These are phyloP conservation scores for Phaffia tasmanica DNA, from an alignment of 768 basidiomycete genomes.

Conservation along the genomic window DNA sequence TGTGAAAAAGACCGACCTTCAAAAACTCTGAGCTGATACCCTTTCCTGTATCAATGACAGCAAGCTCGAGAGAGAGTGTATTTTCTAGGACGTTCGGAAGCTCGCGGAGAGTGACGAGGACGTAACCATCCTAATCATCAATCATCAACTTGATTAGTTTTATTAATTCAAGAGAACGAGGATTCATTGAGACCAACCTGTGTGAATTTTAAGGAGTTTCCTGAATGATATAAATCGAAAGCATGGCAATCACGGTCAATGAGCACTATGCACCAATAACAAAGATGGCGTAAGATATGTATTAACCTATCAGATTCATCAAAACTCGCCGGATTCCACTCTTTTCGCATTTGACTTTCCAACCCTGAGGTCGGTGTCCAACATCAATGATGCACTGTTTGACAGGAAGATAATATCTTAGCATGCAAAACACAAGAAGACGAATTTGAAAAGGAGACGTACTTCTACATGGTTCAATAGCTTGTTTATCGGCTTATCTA, in stretches of 20 bases:
- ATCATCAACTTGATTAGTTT: constrained; percentile 34
- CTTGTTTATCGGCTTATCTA: constrained; percentile 15
- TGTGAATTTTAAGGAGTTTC: constrained; percentile 56
- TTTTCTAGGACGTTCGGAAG: constrained; percentile 45
- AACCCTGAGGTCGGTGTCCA: constrained; percentile 53
- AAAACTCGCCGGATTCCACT: constrained; percentile 81
- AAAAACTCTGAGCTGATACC: constrained; percentile 89
- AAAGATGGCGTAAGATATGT: not conserved
- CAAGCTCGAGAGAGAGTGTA: constrained; percentile 63
- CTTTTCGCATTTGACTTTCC: constrained; percentile 77
- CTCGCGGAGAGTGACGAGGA: constrained; percentile 73
- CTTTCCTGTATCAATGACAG: constrained; percentile 84
- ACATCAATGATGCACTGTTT: constrained; percentile 60
- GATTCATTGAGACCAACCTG: constrained; percentile 43
- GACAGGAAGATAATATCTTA: not conserved
- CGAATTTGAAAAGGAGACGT: no score
- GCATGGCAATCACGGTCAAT: not conserved
- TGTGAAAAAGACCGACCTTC: constrained; percentile 45
- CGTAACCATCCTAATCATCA: constrained; percentile 53
- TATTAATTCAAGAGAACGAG: not conserved
- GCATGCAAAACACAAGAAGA: not conserved
- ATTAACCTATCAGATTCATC: constrained; percentile 93
- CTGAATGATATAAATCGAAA: constrained; percentile 6
- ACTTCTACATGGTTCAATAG: no score
- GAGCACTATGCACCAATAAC: not conserved